Evolutionary conservation across 106 monocot species (phyloP).

Genomic region (Iris macrosiphon): DNA sequence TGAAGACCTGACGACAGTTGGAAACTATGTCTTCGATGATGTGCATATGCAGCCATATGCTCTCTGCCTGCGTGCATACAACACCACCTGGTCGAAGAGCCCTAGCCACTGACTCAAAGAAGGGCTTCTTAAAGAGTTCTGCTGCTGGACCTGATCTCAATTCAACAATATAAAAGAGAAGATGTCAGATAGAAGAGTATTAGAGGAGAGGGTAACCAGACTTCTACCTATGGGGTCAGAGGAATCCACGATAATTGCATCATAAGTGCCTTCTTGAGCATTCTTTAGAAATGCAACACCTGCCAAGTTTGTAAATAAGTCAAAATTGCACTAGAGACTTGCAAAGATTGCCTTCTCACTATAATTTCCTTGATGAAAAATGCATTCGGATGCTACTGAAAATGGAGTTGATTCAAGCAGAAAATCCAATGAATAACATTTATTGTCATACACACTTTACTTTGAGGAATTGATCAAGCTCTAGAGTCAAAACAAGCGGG

Average conservation of each 20-base stretch:
- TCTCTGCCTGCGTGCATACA: conserved; percentile 92
- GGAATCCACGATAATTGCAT: conserved; percentile 76
- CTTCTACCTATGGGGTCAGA: conserved; percentile 62
- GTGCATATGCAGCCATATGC: conserved; percentile 98
- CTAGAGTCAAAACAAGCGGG: no score
- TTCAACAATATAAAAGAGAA: background rate
- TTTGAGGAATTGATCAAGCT: no score
- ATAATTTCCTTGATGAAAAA: background rate
- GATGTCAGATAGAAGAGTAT: background rate
- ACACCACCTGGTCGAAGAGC: conserved; percentile 88
- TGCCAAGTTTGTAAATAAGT: conserved; percentile 9
- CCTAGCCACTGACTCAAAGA: conserved; percentile 75
- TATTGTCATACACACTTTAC: no score
- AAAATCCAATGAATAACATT: no score
- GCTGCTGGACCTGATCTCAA: conserved; percentile 67
- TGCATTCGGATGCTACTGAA: background rate
- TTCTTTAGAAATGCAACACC: conserved; percentile 54
- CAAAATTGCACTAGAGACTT: background rate
- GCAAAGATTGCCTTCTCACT: background rate
- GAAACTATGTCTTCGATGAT: conserved; percentile 79
- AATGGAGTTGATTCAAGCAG: no score
- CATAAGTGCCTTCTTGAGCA: conserved; percentile 42
- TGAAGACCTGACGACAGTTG: conserved; percentile 74
- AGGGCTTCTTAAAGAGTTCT: conserved; percentile 94
- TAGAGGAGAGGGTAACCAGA: background rate